Evolutionary conservation across 495 filamentous ascomycete species (phyloP).

Genomic region (Neurospora africana): DNA sequence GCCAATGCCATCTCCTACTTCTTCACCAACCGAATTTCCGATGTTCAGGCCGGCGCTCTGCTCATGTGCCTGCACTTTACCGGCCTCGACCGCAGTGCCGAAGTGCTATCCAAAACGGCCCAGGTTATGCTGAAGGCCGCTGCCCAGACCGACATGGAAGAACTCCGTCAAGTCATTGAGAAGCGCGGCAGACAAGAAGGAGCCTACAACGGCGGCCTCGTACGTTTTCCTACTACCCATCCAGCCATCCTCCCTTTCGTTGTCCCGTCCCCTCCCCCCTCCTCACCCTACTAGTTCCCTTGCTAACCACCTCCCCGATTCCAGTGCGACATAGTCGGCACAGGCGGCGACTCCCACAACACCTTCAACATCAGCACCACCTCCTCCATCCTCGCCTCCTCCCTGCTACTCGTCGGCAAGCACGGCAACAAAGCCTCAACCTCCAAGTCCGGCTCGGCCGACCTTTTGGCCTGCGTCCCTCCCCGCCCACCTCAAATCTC

Average conservation of each 20-base stretch:
- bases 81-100: slow-evolving; percentile 60
- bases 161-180: slow-evolving; percentile 36
- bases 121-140: slow-evolving; percentile 50
- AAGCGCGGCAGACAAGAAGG: slow-evolving; percentile 50
- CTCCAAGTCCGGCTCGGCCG: slow-evolving; percentile 88
- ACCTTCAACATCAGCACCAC: slow-evolving; percentile 98
- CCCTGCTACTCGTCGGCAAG: slow-evolving; percentile 73
- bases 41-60: slow-evolving; percentile 73
- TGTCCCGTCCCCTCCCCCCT: neutral
- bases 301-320: slow-evolving; percentile 1
- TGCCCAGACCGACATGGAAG: slow-evolving; percentile 36
- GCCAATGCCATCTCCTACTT: slow-evolving; percentile 78
- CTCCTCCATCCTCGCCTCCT: slow-evolving; percentile 81
- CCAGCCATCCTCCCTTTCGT: neutral
- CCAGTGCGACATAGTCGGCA: slow-evolving; percentile 95
- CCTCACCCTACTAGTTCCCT: neutral
- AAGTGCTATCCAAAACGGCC: slow-evolving; percentile 68
- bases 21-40: slow-evolving; percentile 73
- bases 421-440: slow-evolving; percentile 96
- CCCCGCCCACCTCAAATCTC: slow-evolving; percentile 62
- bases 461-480: slow-evolving; percentile 64
- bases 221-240: slow-evolving; percentile 23
- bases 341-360: slow-evolving; percentile 89
- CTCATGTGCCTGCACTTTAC: slow-evolving; percentile 86
- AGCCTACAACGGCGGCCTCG: slow-evolving; percentile 59